Base-by-base conservation (phyloP, 306 rosid species). In the Prunus mira region DNA sequence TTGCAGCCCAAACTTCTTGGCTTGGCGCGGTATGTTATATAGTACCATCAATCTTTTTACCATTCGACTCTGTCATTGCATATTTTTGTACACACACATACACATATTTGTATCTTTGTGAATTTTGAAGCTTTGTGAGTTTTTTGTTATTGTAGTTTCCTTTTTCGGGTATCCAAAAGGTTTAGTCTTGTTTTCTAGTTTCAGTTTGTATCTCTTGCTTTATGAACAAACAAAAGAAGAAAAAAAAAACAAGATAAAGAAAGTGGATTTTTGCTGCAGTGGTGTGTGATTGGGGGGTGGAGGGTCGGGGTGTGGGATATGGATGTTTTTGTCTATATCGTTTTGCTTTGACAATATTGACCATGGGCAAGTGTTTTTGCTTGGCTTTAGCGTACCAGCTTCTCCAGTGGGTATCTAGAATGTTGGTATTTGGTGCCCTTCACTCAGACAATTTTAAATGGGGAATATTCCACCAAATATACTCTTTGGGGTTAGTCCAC, bases 401-500 rank as follows among this genome's bases (percentile, higher is more conserved):
- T 57, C 27, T 6, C 61, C 22, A 12, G 32, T 71, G 68, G 65
- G 75, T 45, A 64, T 76, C 1, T 76, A 47, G 74, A 45, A 65
- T 56, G 65, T 81, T 2, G 28, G 62, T 12, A 43, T 18, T 56
- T 72, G 24, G 41, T 69, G 14, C 27, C 27, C 27, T 54, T 24
- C 8, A 20, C 50, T 12, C 13, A 17, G 50, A 47, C 61, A 64
- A 41, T 55, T 13, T 43, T 22, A 38, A 34, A 38, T 38, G 64
- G 84, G 84, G 67, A 76, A 81, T 81, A 81, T 81, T 81, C 84
- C 65, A 71, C 41, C 65, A 75, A 30, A 68, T 51, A 68, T 81
- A 46, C 80, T 69, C 12, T 81, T 63, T 55, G 24, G 73, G 78
- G 71, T 57, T 51, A 24, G 78, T 58, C 64, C 46, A 47, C 18